Percentiles rank a stretch among this genome's conserved stretches.
phyloP scores from a whole-genome alignment of 225 moss, liverwort and hornwort genomes.

The Marchantia polymorpha region DNA sequence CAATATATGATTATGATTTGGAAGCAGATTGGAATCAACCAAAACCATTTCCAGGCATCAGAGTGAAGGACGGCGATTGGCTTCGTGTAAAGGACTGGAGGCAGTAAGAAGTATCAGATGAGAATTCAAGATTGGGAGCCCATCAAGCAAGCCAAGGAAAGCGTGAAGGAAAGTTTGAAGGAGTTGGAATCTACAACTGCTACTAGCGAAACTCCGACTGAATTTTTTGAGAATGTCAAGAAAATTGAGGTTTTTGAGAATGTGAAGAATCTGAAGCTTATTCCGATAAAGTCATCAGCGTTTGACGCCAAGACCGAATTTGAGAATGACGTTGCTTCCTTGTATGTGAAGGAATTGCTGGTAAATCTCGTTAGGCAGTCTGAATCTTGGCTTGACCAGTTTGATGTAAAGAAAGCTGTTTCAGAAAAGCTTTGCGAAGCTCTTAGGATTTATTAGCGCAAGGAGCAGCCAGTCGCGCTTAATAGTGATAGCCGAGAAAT shows the following conservation, averaged over 20 bases:
- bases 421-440: conserved; percentile 88
- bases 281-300: conserved; percentile 30
- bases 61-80: conserved; percentile 55
- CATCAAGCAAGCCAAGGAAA: conserved; percentile 83
- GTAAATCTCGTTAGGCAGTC: conserved; percentile 93
- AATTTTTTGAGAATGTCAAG: conserved; percentile 94
- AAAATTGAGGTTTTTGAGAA: conserved; percentile 95
- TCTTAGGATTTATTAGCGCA: conserved; percentile 80
- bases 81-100: conserved; percentile 35
- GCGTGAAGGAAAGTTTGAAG: conserved; percentile 87
- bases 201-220: conserved; percentile 84
- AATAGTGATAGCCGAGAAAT: conserved; percentile 34
- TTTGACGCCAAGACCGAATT: conserved; percentile 50
- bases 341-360: conserved; percentile 91
- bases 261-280: conserved; percentile 73
- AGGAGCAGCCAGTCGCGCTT: conserved; percentile 48
- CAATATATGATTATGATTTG: no score
- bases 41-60: conserved; percentile 45
- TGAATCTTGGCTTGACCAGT: conserved; percentile 85
- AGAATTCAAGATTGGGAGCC: conserved; percentile 92
- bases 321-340: conserved; percentile 79
- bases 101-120: conserved; percentile 22
- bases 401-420: conserved; percentile 91
- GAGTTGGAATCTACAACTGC: conserved; percentile 88
- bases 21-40: conserved; percentile 57